Percentiles rank a stretch among this genome's conserved stretches.
These are phyloP conservation scores for Clarireedia sp. DNA, from an alignment of 2,329 filamentous ascomycete genomes.

Conservation along the genomic window DNA sequence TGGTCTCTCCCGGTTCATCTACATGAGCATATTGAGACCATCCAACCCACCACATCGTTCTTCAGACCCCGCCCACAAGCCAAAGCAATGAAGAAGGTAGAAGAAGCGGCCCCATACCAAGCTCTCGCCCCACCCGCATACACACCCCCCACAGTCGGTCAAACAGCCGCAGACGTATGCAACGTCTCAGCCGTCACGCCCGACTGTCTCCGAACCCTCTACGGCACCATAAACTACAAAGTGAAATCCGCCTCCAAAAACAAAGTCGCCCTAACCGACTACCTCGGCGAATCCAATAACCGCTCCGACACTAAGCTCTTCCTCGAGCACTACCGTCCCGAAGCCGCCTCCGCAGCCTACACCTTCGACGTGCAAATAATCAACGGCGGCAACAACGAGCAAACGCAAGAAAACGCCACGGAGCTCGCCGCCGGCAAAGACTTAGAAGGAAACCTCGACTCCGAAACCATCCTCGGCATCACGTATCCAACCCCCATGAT, in stretches of 20 bases:
- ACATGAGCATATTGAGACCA: constrained; percentile 38
- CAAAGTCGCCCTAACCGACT: constrained; percentile 20
- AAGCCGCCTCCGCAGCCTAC: constrained; percentile 12
- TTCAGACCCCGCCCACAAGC: constrained; percentile 34
- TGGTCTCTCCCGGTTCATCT: constrained; percentile 36
- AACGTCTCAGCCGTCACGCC: constrained; percentile 34
- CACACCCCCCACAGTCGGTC: constrained; percentile 1
- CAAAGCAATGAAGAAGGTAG: constrained; percentile 19
- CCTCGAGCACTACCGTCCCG: constrained; percentile 17
- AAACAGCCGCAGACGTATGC: constrained; percentile 48
- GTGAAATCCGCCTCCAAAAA: constrained; percentile 16
- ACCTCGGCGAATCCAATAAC: constrained; percentile 20
- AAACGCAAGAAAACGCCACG: constrained; percentile 12
- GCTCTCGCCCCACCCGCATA: background rate
- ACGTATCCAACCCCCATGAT: constrained; percentile 44
- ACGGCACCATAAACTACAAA: constrained; percentile 20
- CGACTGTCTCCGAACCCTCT: constrained; percentile 21
- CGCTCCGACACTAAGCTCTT: constrained; percentile 21
- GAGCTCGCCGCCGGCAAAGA: constrained; percentile 12
- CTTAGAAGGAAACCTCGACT: constrained; percentile 49
- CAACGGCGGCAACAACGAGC: constrained; percentile 10
- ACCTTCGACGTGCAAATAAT: constrained; percentile 9
- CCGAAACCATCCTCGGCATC: constrained; percentile 46
- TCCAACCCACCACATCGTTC: constrained; percentile 53
- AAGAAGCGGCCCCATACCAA: background rate